phyloP scores from a whole-genome alignment of 2,329 filamentous ascomycete genomes.

The Exophiala xenobiotica region DNA sequence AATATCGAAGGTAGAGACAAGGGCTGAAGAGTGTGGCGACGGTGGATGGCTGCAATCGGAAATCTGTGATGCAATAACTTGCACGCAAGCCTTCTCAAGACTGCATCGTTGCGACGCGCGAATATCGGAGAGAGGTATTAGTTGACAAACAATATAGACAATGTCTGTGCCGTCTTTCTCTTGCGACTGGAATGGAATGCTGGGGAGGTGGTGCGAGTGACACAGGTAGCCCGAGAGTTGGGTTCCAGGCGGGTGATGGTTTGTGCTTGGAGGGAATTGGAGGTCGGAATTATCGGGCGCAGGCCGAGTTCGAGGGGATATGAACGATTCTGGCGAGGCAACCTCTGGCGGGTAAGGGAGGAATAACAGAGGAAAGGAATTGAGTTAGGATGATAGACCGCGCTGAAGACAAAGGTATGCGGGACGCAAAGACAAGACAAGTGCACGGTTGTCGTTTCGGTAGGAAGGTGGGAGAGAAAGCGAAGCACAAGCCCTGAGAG shows the following conservation, averaged over 20 bases:
- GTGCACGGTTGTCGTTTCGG: constrained; percentile 1
- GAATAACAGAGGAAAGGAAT: neutral
- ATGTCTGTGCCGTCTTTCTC: constrained; percentile 11
- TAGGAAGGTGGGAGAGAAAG: constrained; percentile 1
- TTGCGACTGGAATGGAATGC: constrained; percentile 8
- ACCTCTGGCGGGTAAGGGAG: neutral
- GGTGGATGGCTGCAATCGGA: neutral
- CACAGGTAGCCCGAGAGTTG: constrained; percentile 1
- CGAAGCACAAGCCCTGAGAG: neutral
- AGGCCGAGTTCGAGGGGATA: neutral
- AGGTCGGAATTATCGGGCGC: neutral
- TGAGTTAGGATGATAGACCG: neutral
- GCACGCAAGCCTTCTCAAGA: constrained; percentile 17
- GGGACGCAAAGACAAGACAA: neutral
- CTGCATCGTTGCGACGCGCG: constrained; percentile 13
- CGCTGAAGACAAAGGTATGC: constrained; percentile 1
- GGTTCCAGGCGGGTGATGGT: constrained; percentile 6
- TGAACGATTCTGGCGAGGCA: neutral
- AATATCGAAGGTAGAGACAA: neutral
- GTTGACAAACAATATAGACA: neutral
- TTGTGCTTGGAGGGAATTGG: constrained; percentile 2
- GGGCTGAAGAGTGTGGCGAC: neutral
- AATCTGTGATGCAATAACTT: constrained; percentile 20
- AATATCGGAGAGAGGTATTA: neutral
- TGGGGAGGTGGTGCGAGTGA: constrained; percentile 5